Evolutionary conservation across 495 filamentous ascomycete genomes (phyloP), one percentile per base, ranked within the genome.

Genomic region (Niebla homalea): DNA sequence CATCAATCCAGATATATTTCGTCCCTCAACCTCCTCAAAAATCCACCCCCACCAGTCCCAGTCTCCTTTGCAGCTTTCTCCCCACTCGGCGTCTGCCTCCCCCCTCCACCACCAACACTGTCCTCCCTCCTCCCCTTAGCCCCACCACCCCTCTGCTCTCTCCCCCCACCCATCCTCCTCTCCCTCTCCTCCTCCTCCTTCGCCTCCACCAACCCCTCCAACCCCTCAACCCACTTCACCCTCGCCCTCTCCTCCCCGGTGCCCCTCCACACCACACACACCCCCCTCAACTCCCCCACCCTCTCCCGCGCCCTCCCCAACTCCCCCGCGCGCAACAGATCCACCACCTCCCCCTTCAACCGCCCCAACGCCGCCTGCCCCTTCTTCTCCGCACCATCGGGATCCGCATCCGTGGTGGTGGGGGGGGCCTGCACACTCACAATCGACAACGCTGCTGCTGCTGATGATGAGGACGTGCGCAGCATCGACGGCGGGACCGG

Each of bases 241-340:
- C 93, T 72, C 23, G 87, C 88, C 61, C 83, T 89, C 56, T 94
- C 92, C 72, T 97, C 92, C 0, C 85, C 83, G 16, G 93, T 94
- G 1, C 88, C 88, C 59, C 85, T 89, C 86, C 93, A 97, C n/a
- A 97, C 12, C 65, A 64, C 14, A 76, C 75, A 55, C 94, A 68
- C 41, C 23, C 77, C 72, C 52, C 84, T 79, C 22, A 98, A 66
- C 58, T 81, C 76, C 56, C 83, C 78, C 16, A 97, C 78, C 12
- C 86, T 73, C 16, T 69, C 69, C 16, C 74, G 74, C 1, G 90
- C 92, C 21, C 79, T 78, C 48, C 87, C 80, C 18, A 86, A 66
- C 10, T 63, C 67, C 18, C 61, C 67, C 11, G 61, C 58, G 11
- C 77, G 69, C 22, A 96, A 65, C 4, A 94, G 65, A 38, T 72